Conservation (phyloP, 345 rosid genomes). For the Brassica cretica region DNA sequence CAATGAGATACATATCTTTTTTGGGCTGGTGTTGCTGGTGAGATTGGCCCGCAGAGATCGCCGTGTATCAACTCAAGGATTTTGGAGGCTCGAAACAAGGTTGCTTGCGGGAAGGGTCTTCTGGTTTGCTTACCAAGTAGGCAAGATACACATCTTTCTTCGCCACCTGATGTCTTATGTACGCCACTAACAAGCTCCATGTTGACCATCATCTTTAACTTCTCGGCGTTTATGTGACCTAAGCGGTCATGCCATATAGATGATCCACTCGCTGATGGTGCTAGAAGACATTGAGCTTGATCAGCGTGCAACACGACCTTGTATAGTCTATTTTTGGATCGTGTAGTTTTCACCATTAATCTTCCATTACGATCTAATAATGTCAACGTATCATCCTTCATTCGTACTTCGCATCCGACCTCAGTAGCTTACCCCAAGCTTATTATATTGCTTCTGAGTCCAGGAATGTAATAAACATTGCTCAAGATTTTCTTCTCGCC, state of each 20-base stretch:
- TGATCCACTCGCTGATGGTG: background rate
- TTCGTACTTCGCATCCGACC: background rate
- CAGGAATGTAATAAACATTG: background rate
- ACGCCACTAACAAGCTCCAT: background rate
- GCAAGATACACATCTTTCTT: background rate
- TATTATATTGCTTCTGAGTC: background rate
- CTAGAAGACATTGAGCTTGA: background rate
- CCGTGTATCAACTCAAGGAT: background rate
- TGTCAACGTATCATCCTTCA: background rate
- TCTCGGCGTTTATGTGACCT: background rate
- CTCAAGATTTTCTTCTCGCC: background rate
- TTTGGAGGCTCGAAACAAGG: background rate
- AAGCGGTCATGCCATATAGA: background rate
- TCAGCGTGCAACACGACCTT: background rate
- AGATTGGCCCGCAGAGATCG: background rate
- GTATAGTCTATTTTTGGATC: background rate
- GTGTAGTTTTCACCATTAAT: background rate
- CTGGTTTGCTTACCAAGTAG: background rate
- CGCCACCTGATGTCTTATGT: rapidly evolving
- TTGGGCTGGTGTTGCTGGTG: background rate
- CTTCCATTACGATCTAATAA: background rate
- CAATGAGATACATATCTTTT: background rate
- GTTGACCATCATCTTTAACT: background rate
- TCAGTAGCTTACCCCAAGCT: background rate
- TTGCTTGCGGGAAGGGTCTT: background rate